phyloP scores from a whole-genome alignment of 2,329 filamentous ascomycete genomes.

The Capronia americana region DNA sequence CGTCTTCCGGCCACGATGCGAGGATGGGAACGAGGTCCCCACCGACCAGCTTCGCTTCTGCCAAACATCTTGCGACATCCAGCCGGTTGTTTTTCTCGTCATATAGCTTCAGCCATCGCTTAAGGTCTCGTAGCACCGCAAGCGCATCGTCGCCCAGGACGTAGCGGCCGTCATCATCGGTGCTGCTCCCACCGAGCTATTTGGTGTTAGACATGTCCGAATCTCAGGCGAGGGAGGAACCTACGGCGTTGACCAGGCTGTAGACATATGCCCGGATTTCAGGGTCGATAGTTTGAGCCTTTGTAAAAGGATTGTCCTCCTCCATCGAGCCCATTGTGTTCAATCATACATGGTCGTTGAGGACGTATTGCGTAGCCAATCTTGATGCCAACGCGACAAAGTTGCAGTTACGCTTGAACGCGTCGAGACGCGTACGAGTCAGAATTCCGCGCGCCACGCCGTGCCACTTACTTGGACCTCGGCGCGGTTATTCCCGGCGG shows the following conservation, averaged over 20 bases:
- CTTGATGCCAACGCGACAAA: background rate
- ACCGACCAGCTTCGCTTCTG: constrained; percentile 89
- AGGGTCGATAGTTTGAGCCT: constrained; percentile 74
- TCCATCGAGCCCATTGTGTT: constrained; percentile 45
- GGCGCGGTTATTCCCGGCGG: constrained; percentile 1
- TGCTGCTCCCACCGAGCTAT: constrained; percentile 83
- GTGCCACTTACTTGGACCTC: background rate
- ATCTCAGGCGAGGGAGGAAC: constrained; percentile 48
- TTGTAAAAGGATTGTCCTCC: constrained; percentile 52
- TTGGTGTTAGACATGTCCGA: constrained; percentile 21
- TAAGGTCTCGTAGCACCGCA: constrained; percentile 89
- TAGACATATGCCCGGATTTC: constrained; percentile 93
- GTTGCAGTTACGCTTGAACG: background rate
- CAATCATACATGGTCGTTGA: constrained; percentile 13
- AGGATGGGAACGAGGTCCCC: constrained; percentile 91
- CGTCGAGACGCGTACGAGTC: constrained; percentile 12
- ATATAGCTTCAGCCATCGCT: constrained; percentile 93
- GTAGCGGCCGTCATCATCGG: constrained; percentile 81
- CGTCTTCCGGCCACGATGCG: constrained; percentile 76
- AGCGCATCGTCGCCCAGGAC: constrained; percentile 90
- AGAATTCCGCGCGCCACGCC: background rate
- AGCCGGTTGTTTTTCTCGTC: constrained; percentile 92
- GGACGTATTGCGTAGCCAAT: background rate
- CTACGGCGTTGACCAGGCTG: constrained; percentile 89
- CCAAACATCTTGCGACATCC: constrained; percentile 91